Base-by-base conservation (phyloP, 495 filamentous ascomycete genomes). In the Penicillium steckii region DNA sequence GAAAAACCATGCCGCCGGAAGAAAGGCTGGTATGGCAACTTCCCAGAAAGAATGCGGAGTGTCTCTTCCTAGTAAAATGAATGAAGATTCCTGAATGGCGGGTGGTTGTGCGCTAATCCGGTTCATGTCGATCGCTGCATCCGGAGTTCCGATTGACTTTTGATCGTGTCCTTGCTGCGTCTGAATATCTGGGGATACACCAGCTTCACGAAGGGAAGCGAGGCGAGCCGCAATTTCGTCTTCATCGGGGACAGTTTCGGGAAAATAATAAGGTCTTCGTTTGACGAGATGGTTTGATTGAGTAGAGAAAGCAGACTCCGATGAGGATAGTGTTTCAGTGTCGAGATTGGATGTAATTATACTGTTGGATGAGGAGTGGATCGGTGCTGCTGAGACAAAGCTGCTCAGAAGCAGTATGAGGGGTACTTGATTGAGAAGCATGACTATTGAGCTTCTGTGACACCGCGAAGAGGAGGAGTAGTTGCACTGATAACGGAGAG, bases 231-330 rank as follows among this genome's bases (percentile, higher is more conserved):
- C 49, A 30, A 61, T 32, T 42, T 61, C 58, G 1, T 50, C 42
- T 8, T 52, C 38, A 18, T 64, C 61, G 1, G 52, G 55, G 0
- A 61, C 17, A 3, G 58, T 61, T 18, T 64, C 61, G 3, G 54
- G 57, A 32, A 61, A 61, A 27, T 55, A 64, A 25, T 51, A 61
- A 12, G 54, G 48, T 18, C 15, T 30, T 47, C 45, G 44, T 60
- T 47, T 50, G 35, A 13, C 30, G 13, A 57, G 21, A 23, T 21
- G 26, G 2, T 35, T 8, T 8, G 21, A 6, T 10, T 44, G 10
- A 9, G 13, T 24, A 27, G 44, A 6, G 17, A 35, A 32, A 22
- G 47, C 52, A 41, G 49, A 21, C n/a, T 40, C 25, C 8, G 43
- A 12, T n/a, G 46, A 22, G 10, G 47, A n/a, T 0, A 3, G 18